Evolutionary conservation across 1,284 basidiomycete species (phyloP).

Genomic region (Microbotryum scabiosae): DNA sequence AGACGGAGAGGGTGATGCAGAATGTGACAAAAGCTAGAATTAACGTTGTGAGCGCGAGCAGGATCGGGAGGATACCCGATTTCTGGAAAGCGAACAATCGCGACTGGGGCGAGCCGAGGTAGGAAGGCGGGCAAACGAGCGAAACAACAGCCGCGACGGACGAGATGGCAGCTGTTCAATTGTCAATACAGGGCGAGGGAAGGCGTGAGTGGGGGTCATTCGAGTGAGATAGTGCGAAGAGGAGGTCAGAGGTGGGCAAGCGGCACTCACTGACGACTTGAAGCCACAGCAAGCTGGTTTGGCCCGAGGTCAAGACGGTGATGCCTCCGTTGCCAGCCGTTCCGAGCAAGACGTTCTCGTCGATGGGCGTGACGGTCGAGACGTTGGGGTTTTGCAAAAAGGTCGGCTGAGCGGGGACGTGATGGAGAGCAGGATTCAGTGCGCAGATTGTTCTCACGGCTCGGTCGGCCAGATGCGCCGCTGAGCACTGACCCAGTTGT

Average conservation of each 20-base stretch:
- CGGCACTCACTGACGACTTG: constrained; percentile 20
- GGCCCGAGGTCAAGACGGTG: constrained; percentile 9
- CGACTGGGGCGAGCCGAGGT: constrained; percentile 23
- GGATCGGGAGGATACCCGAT: constrained; percentile 26
- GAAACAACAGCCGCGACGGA: constrained; percentile 11
- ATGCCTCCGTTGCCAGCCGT: not conserved
- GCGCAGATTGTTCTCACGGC: not conserved
- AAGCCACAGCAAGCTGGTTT: constrained; percentile 20
- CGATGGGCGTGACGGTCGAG: no score
- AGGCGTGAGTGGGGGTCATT: not conserved
- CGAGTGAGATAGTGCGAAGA: not conserved
- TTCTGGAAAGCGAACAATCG: constrained; percentile 26
- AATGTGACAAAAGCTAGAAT: constrained; percentile 19
- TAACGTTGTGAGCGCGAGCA: constrained; percentile 13
- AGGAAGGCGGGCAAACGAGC: constrained; percentile 19
- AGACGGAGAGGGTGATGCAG: constrained; percentile 16
- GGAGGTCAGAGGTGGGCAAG: not conserved
- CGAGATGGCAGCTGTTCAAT: constrained; percentile 15
- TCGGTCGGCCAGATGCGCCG: no score
- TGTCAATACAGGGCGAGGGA: no score
- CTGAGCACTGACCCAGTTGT: constrained; percentile 22
- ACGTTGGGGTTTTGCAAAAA: no score
- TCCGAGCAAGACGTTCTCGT: constrained; percentile 1
- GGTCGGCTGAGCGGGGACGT: no score
- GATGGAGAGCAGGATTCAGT: not conserved